Conservation (phyloP, 164 flowering plant genomes). For the Aristolochia californica region DNA sequence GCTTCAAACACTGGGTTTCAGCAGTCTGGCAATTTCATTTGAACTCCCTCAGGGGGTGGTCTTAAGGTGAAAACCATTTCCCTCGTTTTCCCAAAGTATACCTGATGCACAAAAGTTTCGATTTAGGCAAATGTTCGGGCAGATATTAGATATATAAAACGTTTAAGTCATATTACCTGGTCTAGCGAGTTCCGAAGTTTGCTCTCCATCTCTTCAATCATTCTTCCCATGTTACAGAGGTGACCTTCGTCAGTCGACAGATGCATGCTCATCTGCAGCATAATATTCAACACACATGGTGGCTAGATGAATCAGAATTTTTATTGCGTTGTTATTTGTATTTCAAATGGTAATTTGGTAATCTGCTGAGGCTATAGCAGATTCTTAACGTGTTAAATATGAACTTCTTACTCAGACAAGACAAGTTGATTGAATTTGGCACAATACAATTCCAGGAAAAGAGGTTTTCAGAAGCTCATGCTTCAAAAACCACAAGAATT, state of each 20-base stretch:
- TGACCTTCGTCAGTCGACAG: conserved; percentile 80
- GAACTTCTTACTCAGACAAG: too few relatives aligned
- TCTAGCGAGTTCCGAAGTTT: conserved; percentile 88
- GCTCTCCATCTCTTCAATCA: conserved; percentile 99
- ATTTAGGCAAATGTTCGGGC: neutral
- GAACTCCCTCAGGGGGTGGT: conserved; percentile 9
- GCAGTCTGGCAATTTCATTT: conserved; percentile 7
- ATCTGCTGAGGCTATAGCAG: too few relatives aligned
- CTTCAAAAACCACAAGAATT: too few relatives aligned
- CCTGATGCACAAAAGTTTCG: conserved; percentile 26
- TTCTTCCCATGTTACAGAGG: conserved; percentile 96
- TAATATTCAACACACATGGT: too few relatives aligned
- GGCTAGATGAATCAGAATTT: too few relatives aligned
- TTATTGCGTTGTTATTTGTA: too few relatives aligned
- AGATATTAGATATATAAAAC: neutral
- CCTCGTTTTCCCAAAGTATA: conserved; percentile 19
- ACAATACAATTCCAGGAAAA: too few relatives aligned
- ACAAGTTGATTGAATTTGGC: too few relatives aligned
- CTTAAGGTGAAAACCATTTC: conserved; percentile 15
- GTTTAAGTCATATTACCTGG: conserved; percentile 45
- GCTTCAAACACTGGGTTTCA: neutral
- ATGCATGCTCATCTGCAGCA: conserved; percentile 67
- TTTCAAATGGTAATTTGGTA: too few relatives aligned
- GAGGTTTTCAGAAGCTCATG: too few relatives aligned
- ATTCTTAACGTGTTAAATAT: too few relatives aligned